A percentile compares a stretch with the other conserved stretches of the same genome.
Evolutionary conservation across 148 eudicot genomes (phyloP).

Genomic region (Silene conica): DNA sequence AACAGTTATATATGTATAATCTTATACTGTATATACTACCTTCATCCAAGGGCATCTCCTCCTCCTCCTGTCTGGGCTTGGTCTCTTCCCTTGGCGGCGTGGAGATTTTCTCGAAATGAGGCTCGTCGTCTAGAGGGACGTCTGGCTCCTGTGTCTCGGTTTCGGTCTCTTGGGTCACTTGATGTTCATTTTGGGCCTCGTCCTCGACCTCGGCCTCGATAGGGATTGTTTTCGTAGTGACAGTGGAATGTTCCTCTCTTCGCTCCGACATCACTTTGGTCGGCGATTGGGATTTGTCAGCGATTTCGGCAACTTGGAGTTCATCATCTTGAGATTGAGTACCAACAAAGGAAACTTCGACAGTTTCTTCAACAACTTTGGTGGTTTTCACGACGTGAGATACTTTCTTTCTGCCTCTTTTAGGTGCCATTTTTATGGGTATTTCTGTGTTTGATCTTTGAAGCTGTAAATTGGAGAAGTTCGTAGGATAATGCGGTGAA

Average conservation of each 20-base stretch:
- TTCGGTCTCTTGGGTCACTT: constrained; percentile 15
- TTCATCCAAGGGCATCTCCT: neutral
- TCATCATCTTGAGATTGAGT: constrained; percentile 26
- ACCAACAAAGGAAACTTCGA: constrained; percentile 26
- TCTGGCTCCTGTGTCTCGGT: constrained; percentile 30
- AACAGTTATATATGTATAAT: too few relatives aligned
- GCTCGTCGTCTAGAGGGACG: constrained; percentile 26
- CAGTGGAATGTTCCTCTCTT: neutral
- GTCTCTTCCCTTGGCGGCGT: constrained; percentile 37
- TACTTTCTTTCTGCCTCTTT: constrained; percentile 25
- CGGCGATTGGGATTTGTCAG: neutral
- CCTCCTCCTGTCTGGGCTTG: constrained; percentile 19
- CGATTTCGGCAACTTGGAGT: neutral
- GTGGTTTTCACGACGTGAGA: constrained; percentile 40
- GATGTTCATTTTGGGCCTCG: too few relatives aligned
- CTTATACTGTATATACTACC: too few relatives aligned
- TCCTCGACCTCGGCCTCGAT: neutral
- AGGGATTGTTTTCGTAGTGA: constrained; percentile 22
- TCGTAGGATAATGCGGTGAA: neutral
- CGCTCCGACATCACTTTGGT: neutral
- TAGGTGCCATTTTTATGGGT: constrained; percentile 51
- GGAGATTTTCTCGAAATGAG: constrained; percentile 12
- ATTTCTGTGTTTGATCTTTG: too few relatives aligned
- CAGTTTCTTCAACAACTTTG: constrained; percentile 50
- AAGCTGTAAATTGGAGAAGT: too few relatives aligned